Evolutionary conservation across 139 green algal genomes (phyloP).

Genomic region (Auxenochlorella pyrenoidosa): DNA sequence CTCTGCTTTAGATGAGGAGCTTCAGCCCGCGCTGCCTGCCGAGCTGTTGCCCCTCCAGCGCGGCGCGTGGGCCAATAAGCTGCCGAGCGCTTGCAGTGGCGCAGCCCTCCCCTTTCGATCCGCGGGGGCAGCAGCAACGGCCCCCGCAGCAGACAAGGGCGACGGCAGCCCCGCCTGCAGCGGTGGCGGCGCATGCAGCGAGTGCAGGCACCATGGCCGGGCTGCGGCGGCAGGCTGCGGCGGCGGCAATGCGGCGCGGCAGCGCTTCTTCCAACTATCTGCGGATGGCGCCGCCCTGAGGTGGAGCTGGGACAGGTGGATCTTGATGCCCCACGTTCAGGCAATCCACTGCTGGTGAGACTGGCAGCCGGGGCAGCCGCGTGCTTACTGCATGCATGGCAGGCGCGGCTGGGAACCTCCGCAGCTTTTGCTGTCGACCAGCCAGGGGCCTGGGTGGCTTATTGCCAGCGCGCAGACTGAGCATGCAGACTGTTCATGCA

Average conservation of each 20-base stretch:
- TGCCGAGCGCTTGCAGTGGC: conserved; percentile 5
- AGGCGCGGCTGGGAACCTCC: too few species aligned
- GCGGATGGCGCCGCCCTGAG: neutral
- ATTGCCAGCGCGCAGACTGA: too few species aligned
- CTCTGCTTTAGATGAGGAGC: neutral
- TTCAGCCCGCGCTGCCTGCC: neutral
- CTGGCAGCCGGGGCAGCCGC: too few species aligned
- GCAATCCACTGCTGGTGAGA: conserved; percentile 2
- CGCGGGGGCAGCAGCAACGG: neutral
- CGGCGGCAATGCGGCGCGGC: neutral
- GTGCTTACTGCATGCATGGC: neutral
- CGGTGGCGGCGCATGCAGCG: neutral
- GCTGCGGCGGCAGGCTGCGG: neutral
- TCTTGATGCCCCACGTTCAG: conserved; percentile 1
- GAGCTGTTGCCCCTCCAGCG: conserved; percentile 54
- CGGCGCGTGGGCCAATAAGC: conserved; percentile 59
- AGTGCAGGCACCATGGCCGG: neutral
- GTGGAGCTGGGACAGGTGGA: conserved; percentile 20
- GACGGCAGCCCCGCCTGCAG: conserved; percentile 7
- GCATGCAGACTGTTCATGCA: too few species aligned
- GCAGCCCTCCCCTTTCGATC: too few species aligned
- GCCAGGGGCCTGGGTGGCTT: too few species aligned
- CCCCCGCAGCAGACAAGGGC: too few species aligned
- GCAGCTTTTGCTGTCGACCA: too few species aligned
- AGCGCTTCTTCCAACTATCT: conserved; percentile 23